Evolutionary conservation across 352 stramenopile genomes (phyloP), one percentile per base, ranked within the genome.

Genomic region (Pythium pectinolyticum): DNA sequence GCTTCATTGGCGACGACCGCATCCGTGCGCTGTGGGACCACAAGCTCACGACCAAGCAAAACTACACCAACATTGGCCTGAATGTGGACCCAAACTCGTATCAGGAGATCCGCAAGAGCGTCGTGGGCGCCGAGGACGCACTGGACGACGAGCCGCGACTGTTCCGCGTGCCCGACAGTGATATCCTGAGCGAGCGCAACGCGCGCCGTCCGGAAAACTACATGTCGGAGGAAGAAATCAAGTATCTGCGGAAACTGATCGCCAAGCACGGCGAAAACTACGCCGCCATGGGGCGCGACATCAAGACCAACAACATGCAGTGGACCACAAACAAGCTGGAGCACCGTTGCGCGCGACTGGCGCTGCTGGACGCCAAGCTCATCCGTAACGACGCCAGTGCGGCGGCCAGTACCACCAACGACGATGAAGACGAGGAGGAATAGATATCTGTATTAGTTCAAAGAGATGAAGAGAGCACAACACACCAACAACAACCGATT

Each of bases 241-340:
- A 88, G 63, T 94, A 94, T 61, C 57, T 94, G 63, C 82, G 84
- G 32, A 77, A 72, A 46, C 75, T 89, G 20, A 63, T 90, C 19
- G 77, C 77, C 58, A 94, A 92, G 67, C 70, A 92, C 61, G 77
- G 75, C 48, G 79, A 94, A 28, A 53, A 89, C 72, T 90, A 78
- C 73, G 77, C 78, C 56, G 84, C 80, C 66, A 94, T 94, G 84
- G 76, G 70, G 64, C 77, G 82, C 56, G 84, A 94, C 50, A 87
- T 94, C 64, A 94, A 94, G 75, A 77, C 69, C 39, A 94, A 94
- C 78, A 84, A 84, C 57, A 86, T 88, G 79, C 84, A 94, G 73
- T 94, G 84, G 84, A 92, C 84, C 15, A 81, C 74, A 53, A 71
- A 77, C 48, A 92, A 91, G 63, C 70, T 94, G 35, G 78, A 80